A percentile compares a stretch with the other conserved stretches of the same genome.
Evolutionary conservation across 2,329 filamentous ascomycete genomes (phyloP).

Genomic region (Alternaria brassicae): DNA sequence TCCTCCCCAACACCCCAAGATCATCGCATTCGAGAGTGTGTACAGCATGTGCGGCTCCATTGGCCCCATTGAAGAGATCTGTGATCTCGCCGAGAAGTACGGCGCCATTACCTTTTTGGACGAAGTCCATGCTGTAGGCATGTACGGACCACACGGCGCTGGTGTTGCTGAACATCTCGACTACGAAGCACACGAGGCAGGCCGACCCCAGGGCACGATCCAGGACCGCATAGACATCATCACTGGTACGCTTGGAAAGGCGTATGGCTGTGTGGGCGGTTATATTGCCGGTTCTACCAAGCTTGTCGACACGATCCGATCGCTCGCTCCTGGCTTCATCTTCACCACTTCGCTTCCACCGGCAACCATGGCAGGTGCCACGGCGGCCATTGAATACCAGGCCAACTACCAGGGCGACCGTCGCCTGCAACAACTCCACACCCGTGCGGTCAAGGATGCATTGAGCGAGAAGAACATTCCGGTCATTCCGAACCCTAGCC

Average conservation of each 20-base stretch:
- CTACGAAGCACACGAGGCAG: conserved; percentile 82
- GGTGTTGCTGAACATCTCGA: conserved; percentile 98
- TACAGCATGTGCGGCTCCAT: conserved; percentile 99
- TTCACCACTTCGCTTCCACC: conserved; percentile 97
- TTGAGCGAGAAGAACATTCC: conserved; percentile 83
- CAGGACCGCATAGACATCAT: conserved; percentile 99
- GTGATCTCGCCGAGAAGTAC: conserved; percentile 95
- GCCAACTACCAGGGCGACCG: conserved; percentile 84
- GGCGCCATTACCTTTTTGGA: conserved; percentile 97
- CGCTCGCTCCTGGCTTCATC: conserved; percentile 95
- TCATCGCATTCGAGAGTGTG: conserved; percentile 98
- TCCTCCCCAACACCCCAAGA: conserved; percentile 86
- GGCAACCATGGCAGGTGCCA: conserved; percentile 94
- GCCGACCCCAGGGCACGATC: conserved; percentile 78
- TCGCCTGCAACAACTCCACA: conserved; percentile 93
- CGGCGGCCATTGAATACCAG: conserved; percentile 92
- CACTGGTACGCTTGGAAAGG: conserved; percentile 95
- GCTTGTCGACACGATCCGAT: conserved; percentile 91
- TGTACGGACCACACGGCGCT: conserved; percentile 96
- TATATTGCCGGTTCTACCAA: conserved; percentile 92
- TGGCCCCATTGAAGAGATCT: conserved; percentile 94
- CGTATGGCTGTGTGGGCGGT: conserved; percentile 95
- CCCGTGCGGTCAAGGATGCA: conserved; percentile 88
- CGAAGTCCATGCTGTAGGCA: conserved; percentile 97
- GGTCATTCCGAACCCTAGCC: conserved; percentile 95